Evolutionary conservation across 352 stramenopile genomes (phyloP), one percentile per base, ranked within the genome.

Genomic region (Phytophthora crassamura): DNA sequence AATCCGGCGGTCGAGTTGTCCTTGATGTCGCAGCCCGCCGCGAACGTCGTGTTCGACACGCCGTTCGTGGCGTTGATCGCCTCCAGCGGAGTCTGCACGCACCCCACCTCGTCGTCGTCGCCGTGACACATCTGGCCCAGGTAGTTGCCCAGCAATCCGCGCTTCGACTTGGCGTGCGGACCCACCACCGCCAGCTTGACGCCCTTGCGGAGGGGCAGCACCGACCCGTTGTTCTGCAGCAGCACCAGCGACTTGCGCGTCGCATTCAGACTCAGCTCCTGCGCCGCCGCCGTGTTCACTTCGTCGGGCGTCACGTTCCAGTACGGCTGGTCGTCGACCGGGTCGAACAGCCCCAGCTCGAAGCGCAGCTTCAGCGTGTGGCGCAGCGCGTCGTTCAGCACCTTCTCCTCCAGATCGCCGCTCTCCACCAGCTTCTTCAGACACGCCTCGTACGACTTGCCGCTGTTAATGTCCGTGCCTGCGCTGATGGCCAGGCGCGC

Each of bases 301-400:
- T 88, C 82, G 9, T 68, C 83, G 0, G 83, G 72, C 5, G 72
- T 38, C 16, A 93, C 77, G 41, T 91, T 67, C 67, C 78, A 83
- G 60, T 91, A 97, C 43, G 84, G 82, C 30, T 94, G 82, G 41
- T 88, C 61, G 7, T 91, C 86, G 50, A 90, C 82, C 7, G 82
- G 78, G 45, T 97, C 90, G 67, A 98, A 98, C 7, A 97, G 63
- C 7, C 95, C 94, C 9, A 98, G 75, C 30, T 93, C 65, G 59
- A 99, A 96, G 22, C 91, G 84, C 16, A 98, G 80, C 53, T 75
- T 74, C n/a, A 98, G 82, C 18, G 80, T 88, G 22, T 70, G 68
- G 2, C 78, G 76, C 28, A 89, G 63, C 9, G 80, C 73, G 71
- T 75, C 75, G 78, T 94, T 63, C n/a, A 82, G 32, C 72, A 67